Conservation (phyloP, 2,329 filamentous ascomycete species). For the Myriosclerotinia duriaeana region DNA sequence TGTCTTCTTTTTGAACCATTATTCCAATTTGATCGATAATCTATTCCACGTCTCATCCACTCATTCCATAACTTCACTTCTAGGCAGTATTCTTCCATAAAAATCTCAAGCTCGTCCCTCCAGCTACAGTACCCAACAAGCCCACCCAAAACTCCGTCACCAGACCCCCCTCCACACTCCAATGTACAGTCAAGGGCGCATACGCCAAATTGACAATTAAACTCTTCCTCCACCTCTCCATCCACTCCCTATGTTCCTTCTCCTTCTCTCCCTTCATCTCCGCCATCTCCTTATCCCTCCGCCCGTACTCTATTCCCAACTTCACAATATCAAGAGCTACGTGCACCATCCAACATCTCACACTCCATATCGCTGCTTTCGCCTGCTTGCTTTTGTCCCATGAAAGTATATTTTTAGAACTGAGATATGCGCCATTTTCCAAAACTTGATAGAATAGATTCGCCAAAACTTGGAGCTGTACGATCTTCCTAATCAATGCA, state of each 20-base stretch:
- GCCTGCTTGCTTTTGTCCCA: conserved; percentile 57
- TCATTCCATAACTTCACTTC: not conserved
- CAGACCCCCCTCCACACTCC: conserved; percentile 68
- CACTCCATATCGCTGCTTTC: conserved; percentile 68
- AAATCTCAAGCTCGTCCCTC: conserved; percentile 46
- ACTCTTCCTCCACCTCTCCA: conserved; percentile 59
- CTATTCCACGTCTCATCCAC: not conserved
- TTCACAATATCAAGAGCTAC: conserved; percentile 73
- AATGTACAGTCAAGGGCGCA: conserved; percentile 82
- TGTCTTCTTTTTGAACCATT: not conserved
- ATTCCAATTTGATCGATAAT: not conserved
- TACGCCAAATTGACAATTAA: conserved; percentile 71
- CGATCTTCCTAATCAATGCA: conserved; percentile 51
- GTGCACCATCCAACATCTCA: conserved; percentile 76
- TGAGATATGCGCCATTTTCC: conserved; percentile 81
- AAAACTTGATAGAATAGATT: conserved; percentile 72
- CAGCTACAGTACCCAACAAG: conserved; percentile 54
- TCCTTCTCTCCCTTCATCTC: conserved; percentile 36
- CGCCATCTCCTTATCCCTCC: conserved; percentile 39
- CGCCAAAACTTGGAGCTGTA: conserved; percentile 65
- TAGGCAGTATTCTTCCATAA: conserved; percentile 44
- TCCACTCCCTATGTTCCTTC: conserved; percentile 41
- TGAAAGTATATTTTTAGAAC: conserved; percentile 67
- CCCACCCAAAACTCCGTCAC: conserved; percentile 60
- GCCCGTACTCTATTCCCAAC: conserved; percentile 45